phyloP scores from a whole-genome alignment of 805 yeast genomes.

The Deakozyma indianensis region DNA sequence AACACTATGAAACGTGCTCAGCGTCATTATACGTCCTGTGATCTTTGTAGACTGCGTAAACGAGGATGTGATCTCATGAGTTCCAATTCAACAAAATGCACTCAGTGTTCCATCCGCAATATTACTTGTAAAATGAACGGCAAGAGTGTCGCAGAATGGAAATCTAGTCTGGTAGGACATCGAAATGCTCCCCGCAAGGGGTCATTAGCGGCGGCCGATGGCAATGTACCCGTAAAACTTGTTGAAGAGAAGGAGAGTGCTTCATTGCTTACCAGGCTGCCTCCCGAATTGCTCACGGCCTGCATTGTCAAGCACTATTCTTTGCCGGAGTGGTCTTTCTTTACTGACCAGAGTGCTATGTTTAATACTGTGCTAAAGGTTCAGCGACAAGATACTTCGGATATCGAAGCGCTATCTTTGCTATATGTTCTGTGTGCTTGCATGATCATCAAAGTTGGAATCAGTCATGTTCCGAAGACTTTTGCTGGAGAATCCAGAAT shows the following conservation, averaged over 20 bases:
- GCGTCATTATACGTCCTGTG: neutral
- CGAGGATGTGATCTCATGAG: neutral
- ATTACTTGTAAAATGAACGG: neutral
- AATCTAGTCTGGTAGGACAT: neutral
- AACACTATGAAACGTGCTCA: neutral
- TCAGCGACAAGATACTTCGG: neutral
- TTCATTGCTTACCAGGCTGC: neutral
- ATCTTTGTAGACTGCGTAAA: neutral
- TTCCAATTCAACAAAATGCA: neutral
- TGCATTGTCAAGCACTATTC: conserved; percentile 1
- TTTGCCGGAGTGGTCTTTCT: neutral
- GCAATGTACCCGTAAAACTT: too few species aligned
- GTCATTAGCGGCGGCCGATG: too few species aligned
- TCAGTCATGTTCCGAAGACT: neutral
- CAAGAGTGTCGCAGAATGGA: conserved; percentile 1
- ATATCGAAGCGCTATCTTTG: neutral
- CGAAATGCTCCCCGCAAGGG: neutral
- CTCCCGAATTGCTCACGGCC: neutral
- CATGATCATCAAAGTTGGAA: neutral
- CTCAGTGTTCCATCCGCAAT: neutral
- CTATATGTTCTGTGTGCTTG: neutral
- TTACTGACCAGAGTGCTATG: neutral
- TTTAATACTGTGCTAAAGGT: neutral
- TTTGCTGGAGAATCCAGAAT: neutral
- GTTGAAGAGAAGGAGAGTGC: neutral